These are phyloP conservation scores for Cymodocea nodosa DNA, from an alignment of 116 monocot species.

Conservation along the genomic window DNA sequence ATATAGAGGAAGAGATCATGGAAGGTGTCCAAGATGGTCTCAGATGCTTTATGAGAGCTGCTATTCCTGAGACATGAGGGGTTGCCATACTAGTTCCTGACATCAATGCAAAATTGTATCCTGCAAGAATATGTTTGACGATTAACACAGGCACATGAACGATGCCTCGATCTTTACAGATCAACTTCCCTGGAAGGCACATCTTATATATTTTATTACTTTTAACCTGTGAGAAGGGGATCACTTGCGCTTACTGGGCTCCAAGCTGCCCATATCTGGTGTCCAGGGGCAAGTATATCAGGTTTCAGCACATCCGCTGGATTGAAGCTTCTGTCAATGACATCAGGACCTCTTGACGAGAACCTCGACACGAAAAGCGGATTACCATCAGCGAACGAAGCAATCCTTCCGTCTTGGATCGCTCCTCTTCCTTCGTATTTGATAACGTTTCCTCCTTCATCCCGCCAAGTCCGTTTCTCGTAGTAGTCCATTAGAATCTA, in stretches of 20 bases:
- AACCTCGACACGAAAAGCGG: constrained; percentile 39
- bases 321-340: constrained; percentile 15
- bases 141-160: no score
- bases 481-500: constrained; percentile 59
- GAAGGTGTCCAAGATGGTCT: constrained; percentile 61
- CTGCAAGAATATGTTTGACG: constrained; percentile 3
- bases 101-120: constrained; percentile 43
- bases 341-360: constrained; percentile 75
- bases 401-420: constrained; percentile 51
- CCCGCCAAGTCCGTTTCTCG: constrained; percentile 25
- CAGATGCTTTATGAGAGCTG: constrained; percentile 48
- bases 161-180: no score
- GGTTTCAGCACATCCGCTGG: constrained; percentile 76
- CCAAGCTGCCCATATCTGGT: constrained; percentile 87
- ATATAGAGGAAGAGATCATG: constrained; percentile 55
- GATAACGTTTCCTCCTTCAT: constrained; percentile 8
- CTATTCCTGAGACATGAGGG: constrained; percentile 63
- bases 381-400: constrained; percentile 19
- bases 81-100: constrained; percentile 93
- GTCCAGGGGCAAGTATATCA: constrained; percentile 63
- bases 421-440: constrained; percentile 30
- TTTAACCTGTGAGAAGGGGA: constrained; percentile 44
- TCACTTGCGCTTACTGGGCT: constrained; percentile 37
- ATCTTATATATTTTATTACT: no score
- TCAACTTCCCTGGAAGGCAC: no score